Conservation (phyloP, 2,329 filamentous ascomycete genomes). For the Ophiostoma australiae region DNA sequence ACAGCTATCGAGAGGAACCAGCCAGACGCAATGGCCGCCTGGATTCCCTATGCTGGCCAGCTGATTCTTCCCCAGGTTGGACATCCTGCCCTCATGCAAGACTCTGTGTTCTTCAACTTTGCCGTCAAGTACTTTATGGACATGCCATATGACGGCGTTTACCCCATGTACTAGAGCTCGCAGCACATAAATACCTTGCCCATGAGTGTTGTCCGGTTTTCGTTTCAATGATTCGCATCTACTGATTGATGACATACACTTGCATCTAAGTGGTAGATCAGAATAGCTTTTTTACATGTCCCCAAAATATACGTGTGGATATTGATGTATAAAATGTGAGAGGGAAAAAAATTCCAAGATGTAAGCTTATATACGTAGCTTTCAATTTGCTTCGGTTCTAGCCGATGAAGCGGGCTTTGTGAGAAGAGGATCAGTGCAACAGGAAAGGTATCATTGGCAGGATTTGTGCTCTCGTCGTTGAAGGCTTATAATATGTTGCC, state of each 20-base stretch:
- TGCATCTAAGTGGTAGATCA: not conserved
- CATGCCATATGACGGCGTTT: constrained; percentile 15
- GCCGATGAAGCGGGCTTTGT: not conserved
- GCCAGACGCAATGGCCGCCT: constrained; percentile 13
- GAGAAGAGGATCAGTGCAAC: not conserved
- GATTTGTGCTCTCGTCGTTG: too few species aligned
- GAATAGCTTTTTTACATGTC: not conserved
- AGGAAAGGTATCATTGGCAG: not conserved
- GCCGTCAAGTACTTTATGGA: constrained; percentile 18
- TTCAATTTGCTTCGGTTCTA: not conserved
- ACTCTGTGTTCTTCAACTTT: constrained; percentile 3
- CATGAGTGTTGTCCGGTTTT: not conserved
- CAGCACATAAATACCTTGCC: not conserved
- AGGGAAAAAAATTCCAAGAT: not conserved
- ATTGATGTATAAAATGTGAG: not conserved
- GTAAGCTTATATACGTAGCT: constrained; percentile 5
- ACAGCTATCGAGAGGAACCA: constrained; percentile 11
- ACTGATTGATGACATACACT: not conserved
- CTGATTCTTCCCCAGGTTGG: constrained; percentile 14
- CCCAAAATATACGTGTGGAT: not conserved
- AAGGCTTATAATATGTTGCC: too few species aligned
- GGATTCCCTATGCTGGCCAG: constrained; percentile 14
- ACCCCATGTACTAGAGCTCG: constrained; percentile 4
- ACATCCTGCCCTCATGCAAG: constrained; percentile 10
- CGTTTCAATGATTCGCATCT: not conserved